Percentiles rank a stretch among this genome's conserved stretches.
Conservation (phyloP, 164 flowering plant genomes). For the Vitis vinifera region ASM3070453v1 NC_081817.1:838501-839000, state of each 20-base stretch:
- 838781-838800: constrained; percentile 99
- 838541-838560: too few species aligned
- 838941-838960: constrained; percentile 75
- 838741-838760: constrained; percentile 92
- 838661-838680: not conserved
- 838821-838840: not conserved
- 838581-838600: too few species aligned
- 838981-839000: constrained; percentile 99
- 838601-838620: too few species aligned
- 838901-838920: constrained; percentile 86
- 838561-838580: too few species aligned
- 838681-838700: not conserved
- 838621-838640: too few species aligned
- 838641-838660: not conserved
- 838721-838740: constrained; percentile 68
- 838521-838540: too few species aligned
- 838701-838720: not conserved
- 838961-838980: constrained; percentile 84
- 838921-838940: constrained; percentile 91
- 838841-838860: not conserved
- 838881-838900: not conserved
- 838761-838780: constrained; percentile 86
- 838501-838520: too few species aligned
- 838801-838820: constrained; percentile 20
- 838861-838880: not conserved